Percentiles rank a stretch among this genome's conserved stretches.
Evolutionary conservation across 768 basidiomycete species (phyloP).

Genomic region (Sistotremastrum niveocremeum): DNA sequence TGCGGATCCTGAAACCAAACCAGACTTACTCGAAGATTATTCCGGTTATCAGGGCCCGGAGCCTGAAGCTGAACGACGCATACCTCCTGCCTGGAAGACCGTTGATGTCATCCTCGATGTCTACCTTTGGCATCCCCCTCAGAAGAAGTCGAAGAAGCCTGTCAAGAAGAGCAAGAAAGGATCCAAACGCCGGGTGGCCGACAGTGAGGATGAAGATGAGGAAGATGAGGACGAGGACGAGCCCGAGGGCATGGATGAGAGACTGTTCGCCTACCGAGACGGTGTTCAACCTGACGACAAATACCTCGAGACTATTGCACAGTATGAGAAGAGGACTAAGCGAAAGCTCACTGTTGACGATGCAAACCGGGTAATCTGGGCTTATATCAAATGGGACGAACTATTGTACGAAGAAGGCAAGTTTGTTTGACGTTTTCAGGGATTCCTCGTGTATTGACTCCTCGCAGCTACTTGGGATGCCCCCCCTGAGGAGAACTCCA

Average conservation of each 20-base stretch:
- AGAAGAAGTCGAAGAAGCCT: constrained; percentile 10
- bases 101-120: constrained; percentile 88
- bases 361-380: constrained; percentile 57
- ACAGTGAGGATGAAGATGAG: constrained; percentile 15
- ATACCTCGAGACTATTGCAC: constrained; percentile 44
- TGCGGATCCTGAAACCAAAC: constrained; percentile 21
- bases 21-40: constrained; percentile 12
- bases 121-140: constrained; percentile 40
- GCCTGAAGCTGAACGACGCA: constrained; percentile 56
- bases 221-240: constrained; percentile 17
- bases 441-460: not conserved
- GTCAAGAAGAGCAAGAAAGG: constrained; percentile 13
- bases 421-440: constrained; percentile 1
- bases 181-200: no score
- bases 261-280: constrained; percentile 30
- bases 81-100: constrained; percentile 75
- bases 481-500: constrained; percentile 50
- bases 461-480: constrained; percentile 82
- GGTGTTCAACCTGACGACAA: constrained; percentile 52
- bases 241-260: constrained; percentile 14
- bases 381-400: constrained; percentile 88
- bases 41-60: constrained; percentile 24
- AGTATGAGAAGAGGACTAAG: constrained; percentile 40
- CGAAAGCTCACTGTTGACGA: constrained; percentile 32
- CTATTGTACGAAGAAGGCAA: constrained; percentile 85